Evolutionary conservation across 1,284 basidiomycete genomes (phyloP), one percentile per base, ranked within the genome.

Genomic region (Phylloporus gajari): DNA sequence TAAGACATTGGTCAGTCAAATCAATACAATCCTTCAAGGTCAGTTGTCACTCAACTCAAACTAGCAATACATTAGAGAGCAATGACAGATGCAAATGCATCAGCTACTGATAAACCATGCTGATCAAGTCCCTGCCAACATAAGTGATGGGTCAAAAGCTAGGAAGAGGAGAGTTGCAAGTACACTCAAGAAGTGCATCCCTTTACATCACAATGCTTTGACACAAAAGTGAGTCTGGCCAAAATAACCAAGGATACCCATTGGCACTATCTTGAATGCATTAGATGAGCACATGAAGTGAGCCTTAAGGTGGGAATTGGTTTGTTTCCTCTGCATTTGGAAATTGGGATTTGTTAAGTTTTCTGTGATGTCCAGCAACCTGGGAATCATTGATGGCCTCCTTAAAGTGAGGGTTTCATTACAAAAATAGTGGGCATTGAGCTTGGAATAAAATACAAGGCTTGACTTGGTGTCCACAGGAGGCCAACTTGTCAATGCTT

Each of bases 171-270:
- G 38, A 32, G 32, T n/a, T 35, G 27, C 65, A 7, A 48, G 72
- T 83, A 64, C 80, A 91, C 93, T 94, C 94, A 95, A 58, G 90
- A 86, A 3, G 93, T 94, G 53, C 91, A 84, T 2, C 95, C 95
- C 25, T 88, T 87, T 94, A 93, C 19, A 92, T 82, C n/a, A 95
- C 83, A 12, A 91, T 82, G 95, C 95, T 76, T 70, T 91, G 91
- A 9, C 86, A 85, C 3, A 88, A 87, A 35, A 95, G 81, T 5
- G 92, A 86, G 65, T 89, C 84, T 2, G 85, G 80, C 92, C 91
- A 93, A 75, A 92, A 90, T 1, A 85, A 74, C 27, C 85, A 79
- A 5, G 76, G 25, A 94, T 87, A 71, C 94, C 91, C 92, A 1
- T 94, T 94, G 5, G 94, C 94, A 8, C 95, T 95, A 79, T 96